Percentiles rank a stretch among this genome's conserved stretches.
Evolutionary conservation across 805 yeast species (phyloP).

Genomic region (Diddensiella caesifluorescens): DNA sequence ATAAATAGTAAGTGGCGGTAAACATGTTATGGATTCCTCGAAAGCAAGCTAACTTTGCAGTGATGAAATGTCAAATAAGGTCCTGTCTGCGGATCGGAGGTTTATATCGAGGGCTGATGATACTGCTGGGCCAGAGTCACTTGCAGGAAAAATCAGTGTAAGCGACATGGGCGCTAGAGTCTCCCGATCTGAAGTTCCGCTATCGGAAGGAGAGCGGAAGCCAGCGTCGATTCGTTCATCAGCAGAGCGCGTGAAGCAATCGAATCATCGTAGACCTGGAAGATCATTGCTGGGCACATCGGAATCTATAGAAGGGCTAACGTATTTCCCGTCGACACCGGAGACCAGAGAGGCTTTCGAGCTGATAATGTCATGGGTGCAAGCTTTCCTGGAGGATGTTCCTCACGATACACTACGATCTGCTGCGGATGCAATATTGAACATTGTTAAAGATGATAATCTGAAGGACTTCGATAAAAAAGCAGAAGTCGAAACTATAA

Average conservation of each 20-base stretch:
- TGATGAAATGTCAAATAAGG: conserved; percentile 60
- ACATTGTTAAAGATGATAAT: conserved; percentile 45
- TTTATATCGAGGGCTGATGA: conserved; percentile 42
- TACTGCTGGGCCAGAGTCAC: conserved; percentile 64
- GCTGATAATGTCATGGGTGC: conserved; percentile 54
- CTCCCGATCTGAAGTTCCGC: conserved; percentile 18
- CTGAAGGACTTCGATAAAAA: conserved; percentile 42
- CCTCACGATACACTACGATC: conserved; percentile 67
- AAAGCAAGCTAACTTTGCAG: conserved; percentile 10
- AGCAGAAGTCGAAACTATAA: conserved; percentile 45
- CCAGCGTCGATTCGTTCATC: background rate
- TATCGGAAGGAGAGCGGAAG: conserved; percentile 6
- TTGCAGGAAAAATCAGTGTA: conserved; percentile 61
- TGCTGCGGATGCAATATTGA: conserved; percentile 56
- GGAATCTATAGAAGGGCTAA: conserved; percentile 41
- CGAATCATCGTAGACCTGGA: background rate
- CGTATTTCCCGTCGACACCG: conserved; percentile 59
- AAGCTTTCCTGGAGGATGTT: conserved; percentile 59
- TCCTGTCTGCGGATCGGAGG: conserved; percentile 53
- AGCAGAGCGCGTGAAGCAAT: conserved; percentile 2
- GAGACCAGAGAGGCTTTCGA: conserved; percentile 50
- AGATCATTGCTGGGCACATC: conserved; percentile 10
- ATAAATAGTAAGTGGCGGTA: conserved; percentile 8
- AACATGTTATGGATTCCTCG: background rate
- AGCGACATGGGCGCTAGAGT: conserved; percentile 64